A percentile compares a stretch with the other conserved stretches of the same genome.
Evolutionary conservation across 2,329 filamentous ascomycete genomes (phyloP).

Genomic region (Tympanopsis confertula): DNA sequence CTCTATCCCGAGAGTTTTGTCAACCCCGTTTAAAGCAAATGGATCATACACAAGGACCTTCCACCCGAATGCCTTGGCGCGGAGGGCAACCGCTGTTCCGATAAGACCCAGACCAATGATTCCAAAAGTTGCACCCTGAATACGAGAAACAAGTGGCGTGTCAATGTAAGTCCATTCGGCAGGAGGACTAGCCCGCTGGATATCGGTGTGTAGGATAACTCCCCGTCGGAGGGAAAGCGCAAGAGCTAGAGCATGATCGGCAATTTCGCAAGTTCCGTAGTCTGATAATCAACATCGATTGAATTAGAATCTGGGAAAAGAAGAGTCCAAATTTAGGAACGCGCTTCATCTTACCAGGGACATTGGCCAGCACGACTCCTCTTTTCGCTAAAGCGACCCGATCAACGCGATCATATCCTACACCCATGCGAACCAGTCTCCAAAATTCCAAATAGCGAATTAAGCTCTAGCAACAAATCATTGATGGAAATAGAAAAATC

Average conservation of each 20-base stretch:
- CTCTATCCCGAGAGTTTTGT: constrained; percentile 1
- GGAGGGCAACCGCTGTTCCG: constrained; percentile 1
- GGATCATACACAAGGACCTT: constrained; percentile 2
- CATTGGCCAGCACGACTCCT: background rate
- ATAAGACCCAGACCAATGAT: constrained; percentile 3
- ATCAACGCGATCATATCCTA: background rate
- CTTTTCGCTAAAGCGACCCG: background rate
- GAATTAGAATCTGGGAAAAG: too few relatives aligned
- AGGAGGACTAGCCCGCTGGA: background rate
- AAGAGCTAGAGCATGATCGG: background rate
- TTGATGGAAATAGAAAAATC: background rate
- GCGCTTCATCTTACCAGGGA: too few relatives aligned
- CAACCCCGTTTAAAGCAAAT: background rate
- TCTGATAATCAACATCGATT: too few relatives aligned
- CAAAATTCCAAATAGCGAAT: background rate
- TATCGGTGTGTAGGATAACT: background rate
- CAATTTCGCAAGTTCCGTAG: background rate
- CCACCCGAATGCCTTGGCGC: constrained; percentile 1
- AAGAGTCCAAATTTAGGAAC: too few relatives aligned
- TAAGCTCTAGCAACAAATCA: too few relatives aligned
- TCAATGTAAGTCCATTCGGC: constrained; percentile 1
- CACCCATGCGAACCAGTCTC: background rate
- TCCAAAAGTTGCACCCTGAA: background rate
- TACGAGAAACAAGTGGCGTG: constrained; percentile 1
- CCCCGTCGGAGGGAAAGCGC: background rate